Base-by-base conservation (phyloP, 805 yeast species). In the Wickerhamia fluorescens region DNA sequence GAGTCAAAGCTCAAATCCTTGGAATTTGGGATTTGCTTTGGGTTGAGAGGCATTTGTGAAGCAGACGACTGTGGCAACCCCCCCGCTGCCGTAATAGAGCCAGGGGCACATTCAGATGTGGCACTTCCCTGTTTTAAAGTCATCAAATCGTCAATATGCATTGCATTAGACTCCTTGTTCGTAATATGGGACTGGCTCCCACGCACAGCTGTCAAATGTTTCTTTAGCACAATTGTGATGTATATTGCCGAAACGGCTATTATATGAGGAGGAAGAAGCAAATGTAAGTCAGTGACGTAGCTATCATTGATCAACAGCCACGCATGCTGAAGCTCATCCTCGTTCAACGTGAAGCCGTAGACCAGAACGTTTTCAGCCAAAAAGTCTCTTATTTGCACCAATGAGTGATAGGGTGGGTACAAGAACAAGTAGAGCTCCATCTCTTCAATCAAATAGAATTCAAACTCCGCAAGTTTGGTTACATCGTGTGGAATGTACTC, bases 231-330 rank as follows among this genome's bases (percentile, higher is more conserved):
- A 1, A 85, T 59, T 0, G 94, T 78, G 31, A 88, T 65, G 54
- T 85, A 87, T n/a, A 88, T 58, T 7, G 95, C 73, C 0, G 92
- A 74, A 22, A 81, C 56, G 3, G 96, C 94, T 6, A 88, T 71
- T 7, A 87, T 73, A 56, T 88, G 95, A 0, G 98, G 98, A 1
- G 97, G 89, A 38, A 74, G 78, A 10, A 88, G 50, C 26, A 92
- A 54, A 33, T 85, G 89, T 11, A 84, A 60, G 51, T 92, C 97
- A 1, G 95, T 86, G 25, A 86, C 77, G 51, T 82, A 88, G 38
- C 88, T 74, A 49, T 89, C 97, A 51, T 87, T 92, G 20, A 92
- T 71, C 28, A 88, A 65, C 1, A 94, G 80, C 96, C 97, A 92
- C 7, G 84, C 67, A 25, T 82, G 75, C 47, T 89, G 96, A 18